Conservation (phyloP, 805 yeast species). For the Nakazawaea pomicola region DNA sequence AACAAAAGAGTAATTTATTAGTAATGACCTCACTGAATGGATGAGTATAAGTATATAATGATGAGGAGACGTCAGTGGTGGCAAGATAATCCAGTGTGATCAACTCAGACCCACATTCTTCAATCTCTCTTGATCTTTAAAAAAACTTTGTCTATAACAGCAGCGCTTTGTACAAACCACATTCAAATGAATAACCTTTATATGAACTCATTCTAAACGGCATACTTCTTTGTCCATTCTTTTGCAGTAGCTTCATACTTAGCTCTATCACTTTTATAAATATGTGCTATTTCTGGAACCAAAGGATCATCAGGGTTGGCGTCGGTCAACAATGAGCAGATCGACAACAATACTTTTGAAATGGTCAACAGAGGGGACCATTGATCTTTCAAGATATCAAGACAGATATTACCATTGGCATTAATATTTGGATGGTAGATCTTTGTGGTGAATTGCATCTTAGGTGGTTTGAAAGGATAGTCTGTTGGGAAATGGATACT, state of each 20-base stretch:
- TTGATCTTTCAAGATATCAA: constrained; percentile 94
- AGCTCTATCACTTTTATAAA: constrained; percentile 89
- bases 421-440: constrained; percentile 97
- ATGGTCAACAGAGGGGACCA: constrained; percentile 99
- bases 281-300: constrained; percentile 96
- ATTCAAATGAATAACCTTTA: neutral
- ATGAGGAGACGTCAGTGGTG: too few relatives aligned
- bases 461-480: constrained; percentile 98
- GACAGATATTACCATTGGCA: constrained; percentile 92
- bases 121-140: too few relatives aligned
- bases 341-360: constrained; percentile 89
- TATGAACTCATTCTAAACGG: constrained; percentile 46
- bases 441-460: constrained; percentile 87
- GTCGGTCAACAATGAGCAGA: constrained; percentile 92
- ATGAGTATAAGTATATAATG: too few relatives aligned
- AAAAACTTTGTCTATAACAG: neutral
- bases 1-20: too few relatives aligned
- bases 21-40: too few relatives aligned
- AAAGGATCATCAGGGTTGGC: constrained; percentile 99
- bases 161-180: neutral
- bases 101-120: too few relatives aligned
- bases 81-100: neutral
- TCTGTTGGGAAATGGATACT: constrained; percentile 98
- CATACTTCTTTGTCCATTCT: constrained; percentile 98
- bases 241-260: constrained; percentile 95